Evolutionary conservation across 2,329 filamentous ascomycete genomes (phyloP).

Genomic region (Aspergillus unguis): DNA sequence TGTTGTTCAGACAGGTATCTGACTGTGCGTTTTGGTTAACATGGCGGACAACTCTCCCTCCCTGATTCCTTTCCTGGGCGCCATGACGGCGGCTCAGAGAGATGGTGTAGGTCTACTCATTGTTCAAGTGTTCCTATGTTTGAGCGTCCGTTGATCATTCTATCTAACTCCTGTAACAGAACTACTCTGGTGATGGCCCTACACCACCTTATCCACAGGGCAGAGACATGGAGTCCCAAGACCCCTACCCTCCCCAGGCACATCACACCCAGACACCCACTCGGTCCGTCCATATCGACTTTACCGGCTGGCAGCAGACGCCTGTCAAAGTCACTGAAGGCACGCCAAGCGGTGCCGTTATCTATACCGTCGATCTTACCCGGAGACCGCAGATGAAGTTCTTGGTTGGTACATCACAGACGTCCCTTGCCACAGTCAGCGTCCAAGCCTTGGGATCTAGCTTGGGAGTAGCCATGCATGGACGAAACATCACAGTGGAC

Average conservation of each 20-base stretch:
- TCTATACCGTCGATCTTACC: neutral
- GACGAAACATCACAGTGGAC: neutral
- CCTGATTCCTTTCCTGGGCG: conserved; percentile 2
- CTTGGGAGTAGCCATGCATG: neutral
- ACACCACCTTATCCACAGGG: neutral
- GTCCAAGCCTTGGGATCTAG: neutral
- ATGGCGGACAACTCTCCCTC: conserved; percentile 6
- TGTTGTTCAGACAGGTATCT: neutral
- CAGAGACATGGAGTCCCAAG: neutral
- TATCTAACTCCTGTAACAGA: too few relatives aligned
- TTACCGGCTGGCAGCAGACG: conserved; percentile 1
- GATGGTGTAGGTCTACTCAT: neutral
- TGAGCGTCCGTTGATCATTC: too few relatives aligned
- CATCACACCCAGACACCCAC: neutral
- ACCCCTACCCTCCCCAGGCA: neutral
- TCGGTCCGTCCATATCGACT: conserved; percentile 8
- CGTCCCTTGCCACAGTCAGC: neutral
- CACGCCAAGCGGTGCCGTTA: neutral
- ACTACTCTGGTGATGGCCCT: neutral
- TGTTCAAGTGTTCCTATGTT: too few relatives aligned
- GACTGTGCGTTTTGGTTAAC: neutral
- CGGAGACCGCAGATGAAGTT: neutral
- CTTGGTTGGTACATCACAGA: neutral
- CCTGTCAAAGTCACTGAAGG: neutral
- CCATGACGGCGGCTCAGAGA: conserved; percentile 4